Evolutionary conservation across 768 basidiomycete species (phyloP).

Genomic region (Chlorophyllum brunneum): DNA sequence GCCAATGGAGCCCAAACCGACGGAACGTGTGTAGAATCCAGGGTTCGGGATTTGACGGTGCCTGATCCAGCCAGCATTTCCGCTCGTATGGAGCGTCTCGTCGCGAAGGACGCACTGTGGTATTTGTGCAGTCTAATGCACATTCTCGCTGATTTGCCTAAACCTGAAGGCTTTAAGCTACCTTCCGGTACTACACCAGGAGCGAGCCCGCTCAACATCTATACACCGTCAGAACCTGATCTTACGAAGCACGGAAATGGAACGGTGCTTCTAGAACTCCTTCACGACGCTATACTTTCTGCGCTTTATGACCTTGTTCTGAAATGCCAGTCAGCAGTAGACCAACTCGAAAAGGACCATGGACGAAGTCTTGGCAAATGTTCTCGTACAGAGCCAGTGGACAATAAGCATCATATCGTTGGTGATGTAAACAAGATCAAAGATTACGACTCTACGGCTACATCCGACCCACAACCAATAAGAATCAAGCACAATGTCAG

Average conservation of each 20-base stretch:
- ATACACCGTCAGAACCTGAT: background rate
- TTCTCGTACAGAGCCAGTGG: background rate
- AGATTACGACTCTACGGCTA: background rate
- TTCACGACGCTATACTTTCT: constrained; percentile 13
- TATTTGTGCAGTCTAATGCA: constrained; percentile 47
- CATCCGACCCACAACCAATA: background rate
- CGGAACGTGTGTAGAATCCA: background rate
- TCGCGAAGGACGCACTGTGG: constrained; percentile 48
- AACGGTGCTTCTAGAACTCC: background rate
- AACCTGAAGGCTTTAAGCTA: background rate
- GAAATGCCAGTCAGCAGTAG: constrained; percentile 12
- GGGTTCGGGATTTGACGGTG: background rate
- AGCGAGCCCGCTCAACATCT: background rate
- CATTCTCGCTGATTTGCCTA: constrained; percentile 23
- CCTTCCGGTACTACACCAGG: background rate
- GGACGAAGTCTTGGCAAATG: background rate
- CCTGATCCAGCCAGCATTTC: constrained; percentile 1
- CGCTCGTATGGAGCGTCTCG: constrained; percentile 34
- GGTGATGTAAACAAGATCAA: background rate
- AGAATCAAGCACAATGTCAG: background rate
- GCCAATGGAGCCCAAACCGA: background rate
- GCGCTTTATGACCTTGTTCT: constrained; percentile 15
- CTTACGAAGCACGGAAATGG: background rate
- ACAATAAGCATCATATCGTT: background rate
- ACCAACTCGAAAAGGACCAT: background rate